Base-by-base conservation (phyloP, 192 early-diverging fungal genomes). In the Podila verticillata region DNA sequence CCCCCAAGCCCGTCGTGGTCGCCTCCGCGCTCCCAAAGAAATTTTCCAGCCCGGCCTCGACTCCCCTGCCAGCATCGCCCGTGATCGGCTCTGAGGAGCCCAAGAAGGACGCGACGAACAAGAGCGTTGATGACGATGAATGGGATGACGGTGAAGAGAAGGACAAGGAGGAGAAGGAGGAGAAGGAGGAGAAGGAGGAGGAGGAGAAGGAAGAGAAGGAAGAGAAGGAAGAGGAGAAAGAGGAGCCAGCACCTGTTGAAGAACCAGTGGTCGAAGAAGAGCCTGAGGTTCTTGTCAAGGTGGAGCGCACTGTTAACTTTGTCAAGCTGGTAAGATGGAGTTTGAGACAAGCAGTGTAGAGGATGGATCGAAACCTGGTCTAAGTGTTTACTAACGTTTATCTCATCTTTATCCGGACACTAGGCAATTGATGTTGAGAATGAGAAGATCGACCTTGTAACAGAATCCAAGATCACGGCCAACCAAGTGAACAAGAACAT, bases 381-480 rank as follows among this genome's bases (percentile, higher is more conserved):
- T 9, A 9, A 36, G 2, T 36, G 35, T 8, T 36, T 44, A 15
- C 12, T 44, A 44, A 44, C 39, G 4, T 44, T 12, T 2, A 15
- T 35, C n/a, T n/a, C 39, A 44, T 44, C 1, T 44, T 44, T 10
- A 44, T 44, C 39, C 17, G 3, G n/a, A 1, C 39, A 44, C 13
- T 17, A 89, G 77, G 49, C 65, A 2, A 72, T 92, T 63, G 87
- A 91, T 68, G 73, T 81, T 10, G 63, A 63, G 19, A 79, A 75
- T 10, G 93, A 94, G 83, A 59, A 34, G 4, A 88, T 94, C 61
- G 81, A 84, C 4, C 73, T 91, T 51, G 86, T 82, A 31, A 61
- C 63, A 49, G 75, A 68, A 22, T 79, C 51, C 49, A 82, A 83
- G 64, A 75, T 89, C 70, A 57, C 83, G 7, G 84, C 85, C 28